Conservation (phyloP, 352 stramenopile species). For the Poterioochromonas sp. region DNA sequence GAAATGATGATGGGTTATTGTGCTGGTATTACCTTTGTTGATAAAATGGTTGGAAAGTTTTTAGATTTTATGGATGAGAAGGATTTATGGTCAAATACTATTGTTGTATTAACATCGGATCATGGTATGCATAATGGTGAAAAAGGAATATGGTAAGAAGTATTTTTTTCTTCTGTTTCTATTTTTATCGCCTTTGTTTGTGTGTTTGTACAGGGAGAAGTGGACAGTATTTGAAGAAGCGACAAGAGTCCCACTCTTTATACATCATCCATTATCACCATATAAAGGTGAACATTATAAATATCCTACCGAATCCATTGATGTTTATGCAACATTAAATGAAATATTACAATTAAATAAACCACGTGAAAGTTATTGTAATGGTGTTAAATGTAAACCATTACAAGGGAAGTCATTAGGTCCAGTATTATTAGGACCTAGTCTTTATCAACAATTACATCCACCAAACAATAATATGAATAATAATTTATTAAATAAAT, state of each 20-base stretch:
- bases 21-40: conserved; percentile 8
- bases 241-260: conserved; percentile 17
- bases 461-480: too few relatives aligned
- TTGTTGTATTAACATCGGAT: conserved; percentile 17
- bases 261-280: conserved; percentile 8
- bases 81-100: conserved; percentile 12
- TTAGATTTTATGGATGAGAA: conserved; percentile 25
- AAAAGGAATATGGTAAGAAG: conserved; percentile 19
- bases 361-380: not conserved
- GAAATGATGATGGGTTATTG: conserved; percentile 25
- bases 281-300: conserved; percentile 25
- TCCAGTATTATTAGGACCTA: conserved; percentile 9
- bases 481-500: not conserved
- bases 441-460: not conserved
- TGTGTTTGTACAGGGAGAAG: conserved; percentile 11
- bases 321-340: conserved; percentile 18
- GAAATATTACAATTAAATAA: not conserved
- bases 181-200: not conserved
- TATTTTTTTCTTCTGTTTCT: not conserved
- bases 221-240: conserved; percentile 12
- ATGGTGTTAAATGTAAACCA: conserved; percentile 2
- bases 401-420: conserved; percentile 20
- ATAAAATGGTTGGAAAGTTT: not conserved
- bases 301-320: conserved; percentile 17
- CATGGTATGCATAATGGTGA: conserved; percentile 35